Base-by-base conservation (phyloP, 805 yeast species). In the Metschnikowia borealis region DNA sequence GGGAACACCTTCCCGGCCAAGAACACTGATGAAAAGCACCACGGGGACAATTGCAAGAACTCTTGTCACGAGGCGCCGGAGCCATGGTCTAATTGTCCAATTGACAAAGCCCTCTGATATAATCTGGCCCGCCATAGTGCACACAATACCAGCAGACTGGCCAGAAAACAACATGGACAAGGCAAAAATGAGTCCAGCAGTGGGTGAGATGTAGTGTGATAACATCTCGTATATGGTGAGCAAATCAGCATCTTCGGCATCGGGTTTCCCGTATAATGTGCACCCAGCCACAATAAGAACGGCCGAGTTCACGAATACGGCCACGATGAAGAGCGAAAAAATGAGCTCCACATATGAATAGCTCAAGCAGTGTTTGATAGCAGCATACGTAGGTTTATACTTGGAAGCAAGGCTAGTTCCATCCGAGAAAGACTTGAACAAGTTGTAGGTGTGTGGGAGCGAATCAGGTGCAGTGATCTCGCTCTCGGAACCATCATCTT, bases 71-170 rank as follows among this genome's bases (percentile, higher is more conserved):
- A 74, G 61, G 44, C 78, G 60, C 50, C 78, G 66, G 6, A 70
- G 58, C 78, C 78, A 74, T 1, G 78, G 78, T 47, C 60, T 57
- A 42, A 74, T 54, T 1, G 74, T 57, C 78, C 78, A 74, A 53
- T 72, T 71, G 44, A 74, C 71, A 54, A 74, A 74, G 0, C 78
- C 78, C 53, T 74, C 78, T 36, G 73, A 66, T 14, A 74, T 66
- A 48, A 74, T 74, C 56, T 74, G 78, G 11, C 78, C 78, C 1
- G 78, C 75, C 78, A 74, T 74, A 3, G 78, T 74, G 56, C 78
- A 74, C 11, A 74, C 78, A 36, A 74, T 73, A 14, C 78, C 78
- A 4, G 78, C 78, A 54, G 75, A 70, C 51, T 74, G 78, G 29
- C 78, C 78, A 1, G 77, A 67, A 49, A 72, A 74, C 17, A 74